Conservation (phyloP, 1,284 basidiomycete genomes). For the Phaffia rhodozyma region DNA sequence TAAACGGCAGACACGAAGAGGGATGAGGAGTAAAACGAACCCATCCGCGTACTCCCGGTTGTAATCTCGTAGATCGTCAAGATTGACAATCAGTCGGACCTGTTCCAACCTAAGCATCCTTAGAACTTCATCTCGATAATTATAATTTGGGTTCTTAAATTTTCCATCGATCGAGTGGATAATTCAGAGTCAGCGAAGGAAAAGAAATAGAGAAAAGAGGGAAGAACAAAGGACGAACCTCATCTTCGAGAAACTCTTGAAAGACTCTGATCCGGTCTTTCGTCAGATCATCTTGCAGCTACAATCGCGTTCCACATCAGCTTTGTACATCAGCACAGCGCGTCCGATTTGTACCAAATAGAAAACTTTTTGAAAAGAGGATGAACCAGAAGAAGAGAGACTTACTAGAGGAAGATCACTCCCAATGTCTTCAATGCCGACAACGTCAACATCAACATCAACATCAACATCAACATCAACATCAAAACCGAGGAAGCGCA, state of each 20-base stretch:
- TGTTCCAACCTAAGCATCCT: constrained; percentile 74
- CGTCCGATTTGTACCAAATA: not conserved
- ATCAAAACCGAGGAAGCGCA: no score
- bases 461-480: no score
- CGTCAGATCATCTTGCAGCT: constrained; percentile 52
- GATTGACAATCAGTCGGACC: constrained; percentile 84
- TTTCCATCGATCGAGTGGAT: constrained; percentile 1
- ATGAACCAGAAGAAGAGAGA: no score
- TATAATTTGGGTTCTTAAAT: constrained; percentile 37
- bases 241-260: constrained; percentile 74
- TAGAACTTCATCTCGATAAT: constrained; percentile 77
- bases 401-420: no score
- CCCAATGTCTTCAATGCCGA: no score
- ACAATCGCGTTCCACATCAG: not conserved
- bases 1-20: not conserved
- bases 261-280: constrained; percentile 65
- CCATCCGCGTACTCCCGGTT: constrained; percentile 56
- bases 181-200: constrained; percentile 10
- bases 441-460: no score
- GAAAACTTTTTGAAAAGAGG: no score
- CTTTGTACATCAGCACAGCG: constrained; percentile 2
- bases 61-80: constrained; percentile 93
- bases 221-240: constrained; percentile 44
- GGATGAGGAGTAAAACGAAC: constrained; percentile 23
- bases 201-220: constrained; percentile 11